Evolutionary conservation across 2,329 filamentous ascomycete genomes (phyloP).

Genomic region (Lachnellula arida): DNA sequence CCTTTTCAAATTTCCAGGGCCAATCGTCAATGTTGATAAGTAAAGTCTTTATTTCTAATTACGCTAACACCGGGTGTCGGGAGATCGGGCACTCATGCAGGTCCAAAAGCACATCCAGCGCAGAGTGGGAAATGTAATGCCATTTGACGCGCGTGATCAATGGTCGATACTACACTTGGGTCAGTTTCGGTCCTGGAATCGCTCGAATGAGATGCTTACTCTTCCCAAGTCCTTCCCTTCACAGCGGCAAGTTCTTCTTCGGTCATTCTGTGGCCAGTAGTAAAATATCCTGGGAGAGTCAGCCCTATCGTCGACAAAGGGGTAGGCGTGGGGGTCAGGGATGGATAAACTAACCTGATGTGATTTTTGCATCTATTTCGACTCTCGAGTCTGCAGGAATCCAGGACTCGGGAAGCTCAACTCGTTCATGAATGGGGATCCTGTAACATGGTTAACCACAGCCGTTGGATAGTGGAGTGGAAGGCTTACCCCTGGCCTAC

Average conservation of each 20-base stretch:
- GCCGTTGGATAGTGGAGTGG: neutral
- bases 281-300: slow-evolving; percentile 61
- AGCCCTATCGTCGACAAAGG: slow-evolving; percentile 25
- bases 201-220: slow-evolving; percentile 43
- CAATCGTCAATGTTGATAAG: neutral
- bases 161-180: slow-evolving; percentile 30
- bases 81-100: slow-evolving; percentile 7
- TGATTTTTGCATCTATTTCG: slow-evolving; percentile 99
- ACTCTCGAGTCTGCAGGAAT: slow-evolving; percentile 93
- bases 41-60: neutral
- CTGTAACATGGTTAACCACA: slow-evolving; percentile 34
- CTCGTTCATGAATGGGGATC: slow-evolving; percentile 81
- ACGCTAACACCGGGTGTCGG: slow-evolving; percentile 3
- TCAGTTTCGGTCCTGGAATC: slow-evolving; percentile 20
- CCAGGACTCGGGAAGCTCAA: slow-evolving; percentile 88
- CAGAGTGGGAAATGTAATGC: neutral
- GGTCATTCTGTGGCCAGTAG: slow-evolving; percentile 83
- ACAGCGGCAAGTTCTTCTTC: slow-evolving; percentile 81
- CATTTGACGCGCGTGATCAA: slow-evolving; percentile 24
- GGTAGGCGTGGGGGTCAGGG: neutral
- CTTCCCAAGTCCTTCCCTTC: slow-evolving; percentile 88
- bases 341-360: slow-evolving; percentile 59
- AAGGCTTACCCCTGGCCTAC: slow-evolving; percentile 64
- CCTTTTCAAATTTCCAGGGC: neutral
- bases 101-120: neutral